These are phyloP conservation scores for Xylaria sp. DNA, from an alignment of 2,329 filamentous ascomycete species.

Conservation along the genomic window DNA sequence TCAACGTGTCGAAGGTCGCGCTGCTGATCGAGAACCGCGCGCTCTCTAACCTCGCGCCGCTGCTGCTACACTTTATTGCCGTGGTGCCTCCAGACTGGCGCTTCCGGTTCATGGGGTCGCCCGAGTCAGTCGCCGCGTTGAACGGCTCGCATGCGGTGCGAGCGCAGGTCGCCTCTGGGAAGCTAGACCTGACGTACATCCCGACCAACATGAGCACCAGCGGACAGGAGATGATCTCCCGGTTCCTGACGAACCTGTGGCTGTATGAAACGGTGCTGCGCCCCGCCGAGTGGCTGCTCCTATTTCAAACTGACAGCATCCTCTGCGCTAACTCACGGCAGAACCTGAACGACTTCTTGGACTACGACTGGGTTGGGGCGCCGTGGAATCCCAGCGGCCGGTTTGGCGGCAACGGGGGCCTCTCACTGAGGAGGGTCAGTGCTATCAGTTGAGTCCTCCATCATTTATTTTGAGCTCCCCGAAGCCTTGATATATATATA, in stretches of 20 bases:
- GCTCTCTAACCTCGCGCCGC: conserved; percentile 60
- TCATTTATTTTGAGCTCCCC: neutral
- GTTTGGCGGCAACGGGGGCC: conserved; percentile 63
- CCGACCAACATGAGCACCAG: conserved; percentile 62
- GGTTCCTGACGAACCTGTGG: conserved; percentile 63
- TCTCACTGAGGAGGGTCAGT: conserved; percentile 63
- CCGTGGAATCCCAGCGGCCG: conserved; percentile 57
- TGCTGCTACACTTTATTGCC: conserved; percentile 66
- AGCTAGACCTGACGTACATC: conserved; percentile 62
- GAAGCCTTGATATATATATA: neutral
- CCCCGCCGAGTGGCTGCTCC: conserved; percentile 63
- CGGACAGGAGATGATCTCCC: conserved; percentile 62
- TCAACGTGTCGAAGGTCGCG: conserved; percentile 63
- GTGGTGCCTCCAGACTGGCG: conserved; percentile 67
- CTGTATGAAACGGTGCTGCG: conserved; percentile 61
- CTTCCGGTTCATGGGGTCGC: conserved; percentile 65
- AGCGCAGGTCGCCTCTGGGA: conserved; percentile 55
- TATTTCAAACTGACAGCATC: conserved; percentile 67
- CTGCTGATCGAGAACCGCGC: conserved; percentile 65
- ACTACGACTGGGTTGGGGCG: conserved; percentile 65
- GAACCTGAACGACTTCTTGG: conserved; percentile 61
- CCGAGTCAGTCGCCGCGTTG: conserved; percentile 56
- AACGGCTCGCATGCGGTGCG: conserved; percentile 59
- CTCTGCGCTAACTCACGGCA: conserved; percentile 63
- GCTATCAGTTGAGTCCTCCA: conserved; percentile 52